Evolutionary conservation across 306 rosid genomes (phyloP).

Genomic region (Fragaria nilgerrensis): DNA sequence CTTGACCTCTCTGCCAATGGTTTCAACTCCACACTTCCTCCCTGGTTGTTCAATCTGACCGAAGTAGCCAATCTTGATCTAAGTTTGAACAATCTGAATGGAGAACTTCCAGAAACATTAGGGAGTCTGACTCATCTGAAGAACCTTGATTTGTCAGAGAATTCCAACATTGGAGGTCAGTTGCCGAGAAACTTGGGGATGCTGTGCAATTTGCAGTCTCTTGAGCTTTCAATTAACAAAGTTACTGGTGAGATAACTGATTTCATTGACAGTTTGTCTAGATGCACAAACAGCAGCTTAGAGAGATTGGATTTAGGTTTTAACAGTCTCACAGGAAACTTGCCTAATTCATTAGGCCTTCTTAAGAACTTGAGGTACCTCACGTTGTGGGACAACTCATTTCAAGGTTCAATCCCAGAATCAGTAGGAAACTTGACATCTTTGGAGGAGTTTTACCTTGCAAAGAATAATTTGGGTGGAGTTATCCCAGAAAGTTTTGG

Average conservation of each 20-base stretch:
- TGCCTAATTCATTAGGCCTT: constrained; percentile 25
- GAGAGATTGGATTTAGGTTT: background rate
- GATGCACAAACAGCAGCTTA: background rate
- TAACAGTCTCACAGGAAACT: constrained; percentile 19
- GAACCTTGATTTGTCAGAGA: constrained; percentile 14
- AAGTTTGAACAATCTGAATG: background rate
- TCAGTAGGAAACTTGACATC: constrained; percentile 31
- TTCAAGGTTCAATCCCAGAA: constrained; percentile 34
- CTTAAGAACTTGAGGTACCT: constrained; percentile 16
- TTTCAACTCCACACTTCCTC: constrained; percentile 24
- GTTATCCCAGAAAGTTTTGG: constrained; percentile 20
- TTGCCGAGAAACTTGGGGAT: constrained; percentile 1
- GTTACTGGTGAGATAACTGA: constrained; percentile 16
- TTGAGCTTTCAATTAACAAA: constrained; percentile 11
- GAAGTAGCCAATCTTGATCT: constrained; percentile 9
- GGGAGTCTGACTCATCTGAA: constrained; percentile 12
- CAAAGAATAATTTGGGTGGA: constrained; percentile 13
- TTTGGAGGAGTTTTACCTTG: constrained; percentile 16
- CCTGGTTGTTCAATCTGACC: constrained; percentile 29
- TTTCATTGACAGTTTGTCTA: background rate
- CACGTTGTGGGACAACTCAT: background rate
- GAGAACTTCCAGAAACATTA: constrained; percentile 2
- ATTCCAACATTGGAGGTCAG: constrained; percentile 1
- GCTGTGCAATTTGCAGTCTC: constrained; percentile 12
- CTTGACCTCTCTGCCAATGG: constrained; percentile 1